These are phyloP conservation scores for Euphrasia arctica DNA, from an alignment of 305 asterid species.

Conservation along the genomic window DNA sequence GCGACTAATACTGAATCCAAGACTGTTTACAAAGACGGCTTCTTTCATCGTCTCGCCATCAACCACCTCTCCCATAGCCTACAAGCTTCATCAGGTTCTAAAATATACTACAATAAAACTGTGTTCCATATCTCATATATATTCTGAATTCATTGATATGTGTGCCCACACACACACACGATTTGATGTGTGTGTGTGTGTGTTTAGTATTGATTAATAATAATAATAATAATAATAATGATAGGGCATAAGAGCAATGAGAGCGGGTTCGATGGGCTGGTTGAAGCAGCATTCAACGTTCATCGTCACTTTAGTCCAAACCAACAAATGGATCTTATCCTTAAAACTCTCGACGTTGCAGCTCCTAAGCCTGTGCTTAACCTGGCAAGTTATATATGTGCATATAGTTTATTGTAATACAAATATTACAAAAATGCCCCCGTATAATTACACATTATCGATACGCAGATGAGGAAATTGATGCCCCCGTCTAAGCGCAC, in stretches of 20 bases:
- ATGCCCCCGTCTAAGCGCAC: conserved; percentile 59
- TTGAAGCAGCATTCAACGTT: conserved; percentile 63
- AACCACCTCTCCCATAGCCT: conserved; percentile 62
- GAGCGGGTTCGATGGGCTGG: conserved; percentile 68
- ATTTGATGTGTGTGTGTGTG: background rate
- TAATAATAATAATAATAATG: no score
- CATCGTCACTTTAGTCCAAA: conserved; percentile 39
- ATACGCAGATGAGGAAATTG: conserved; percentile 47
- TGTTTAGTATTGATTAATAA: background rate
- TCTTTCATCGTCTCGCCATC: conserved; percentile 73
- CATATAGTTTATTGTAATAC: background rate
- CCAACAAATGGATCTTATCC: conserved; percentile 44
- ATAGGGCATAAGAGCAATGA: conserved; percentile 54
- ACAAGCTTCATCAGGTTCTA: conserved; percentile 69
- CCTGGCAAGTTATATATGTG: conserved; percentile 45
- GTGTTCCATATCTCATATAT: no score
- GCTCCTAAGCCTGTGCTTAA: conserved; percentile 57
- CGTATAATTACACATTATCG: no score
- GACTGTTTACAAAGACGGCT: conserved; percentile 54
- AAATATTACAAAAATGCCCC: no score
- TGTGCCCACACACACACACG: no score
- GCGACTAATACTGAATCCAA: conserved; percentile 16
- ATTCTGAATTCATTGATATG: no score
- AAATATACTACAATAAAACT: no score
- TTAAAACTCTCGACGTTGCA: conserved; percentile 58